phyloP scores from a whole-genome alignment of 164 flowering plant genomes.

The Kalanchoe fedtschenkoi region DNA sequence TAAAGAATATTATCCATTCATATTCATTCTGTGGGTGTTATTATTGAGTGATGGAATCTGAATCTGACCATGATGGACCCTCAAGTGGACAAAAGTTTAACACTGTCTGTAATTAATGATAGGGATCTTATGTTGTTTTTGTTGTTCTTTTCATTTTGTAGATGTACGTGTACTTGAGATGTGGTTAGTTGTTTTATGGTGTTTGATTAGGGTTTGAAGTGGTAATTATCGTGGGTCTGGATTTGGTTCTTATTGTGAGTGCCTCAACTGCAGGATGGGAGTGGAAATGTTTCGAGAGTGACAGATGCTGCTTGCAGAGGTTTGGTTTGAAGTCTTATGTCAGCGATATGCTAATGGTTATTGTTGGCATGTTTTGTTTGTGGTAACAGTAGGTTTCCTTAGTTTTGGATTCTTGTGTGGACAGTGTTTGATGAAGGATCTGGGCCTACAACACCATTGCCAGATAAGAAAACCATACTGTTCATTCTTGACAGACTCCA shows the following conservation, averaged over 20 bases:
- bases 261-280: constrained; percentile 24
- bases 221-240: not conserved
- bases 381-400: not conserved
- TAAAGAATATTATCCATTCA: not conserved
- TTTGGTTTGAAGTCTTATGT: constrained; percentile 10
- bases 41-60: not conserved
- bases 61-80: not conserved
- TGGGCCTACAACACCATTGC: constrained; percentile 81
- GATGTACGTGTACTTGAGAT: not conserved
- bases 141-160: not conserved
- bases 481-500: constrained; percentile 94
- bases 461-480: constrained; percentile 76
- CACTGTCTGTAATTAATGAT: not conserved
- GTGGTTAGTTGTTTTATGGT: not conserved
- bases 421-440: constrained; percentile 50
- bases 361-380: not conserved
- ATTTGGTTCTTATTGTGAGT: not conserved
- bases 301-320: constrained; percentile 38
- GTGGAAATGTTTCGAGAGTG: constrained; percentile 45
- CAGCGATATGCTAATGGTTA: constrained; percentile 3
- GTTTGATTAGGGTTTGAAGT: not conserved
- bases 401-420: constrained; percentile 23
- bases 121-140: not conserved
- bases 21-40: not conserved
- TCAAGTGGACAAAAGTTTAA: not conserved